Percentiles rank a stretch among this genome's conserved stretches.
Evolutionary conservation across 2,329 filamentous ascomycete genomes (phyloP).

Genomic region (Talaromyces atroroseus): DNA sequence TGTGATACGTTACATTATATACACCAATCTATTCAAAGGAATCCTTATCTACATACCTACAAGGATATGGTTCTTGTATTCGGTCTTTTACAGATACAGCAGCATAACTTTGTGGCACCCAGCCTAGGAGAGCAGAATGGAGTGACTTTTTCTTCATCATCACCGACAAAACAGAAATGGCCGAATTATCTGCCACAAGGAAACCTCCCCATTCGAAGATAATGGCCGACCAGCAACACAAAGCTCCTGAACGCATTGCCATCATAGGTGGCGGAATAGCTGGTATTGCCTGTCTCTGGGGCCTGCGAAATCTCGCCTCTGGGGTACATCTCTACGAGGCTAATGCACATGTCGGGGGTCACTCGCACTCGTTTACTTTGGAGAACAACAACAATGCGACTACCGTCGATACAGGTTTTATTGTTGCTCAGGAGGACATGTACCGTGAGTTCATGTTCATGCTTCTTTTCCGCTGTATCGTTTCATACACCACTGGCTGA

Average conservation of each 20-base stretch:
- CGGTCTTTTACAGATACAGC: too few relatives aligned
- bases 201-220: not conserved
- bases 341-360: constrained; percentile 2
- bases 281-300: constrained; percentile 1
- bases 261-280: constrained; percentile 7
- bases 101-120: too few relatives aligned
- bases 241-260: constrained; percentile 1
- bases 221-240: not conserved
- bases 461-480: not conserved
- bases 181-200: not conserved
- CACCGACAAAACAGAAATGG: too few relatives aligned
- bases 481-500: not conserved
- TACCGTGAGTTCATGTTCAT: constrained; percentile 1
- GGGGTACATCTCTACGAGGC: constrained; percentile 7
- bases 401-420: constrained; percentile 6
- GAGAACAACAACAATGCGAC: not conserved
- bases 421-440: not conserved
- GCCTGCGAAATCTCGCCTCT: not conserved
- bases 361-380: not conserved
- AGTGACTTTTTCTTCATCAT: too few relatives aligned
- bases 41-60: too few relatives aligned
- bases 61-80: too few relatives aligned
- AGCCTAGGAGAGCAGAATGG: too few relatives aligned
- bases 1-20: too few relatives aligned
- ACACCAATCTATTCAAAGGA: too few relatives aligned